These are phyloP conservation scores for Trichoderma sp. DNA, from an alignment of 2,329 filamentous ascomycete species.

Conservation along the genomic window DNA sequence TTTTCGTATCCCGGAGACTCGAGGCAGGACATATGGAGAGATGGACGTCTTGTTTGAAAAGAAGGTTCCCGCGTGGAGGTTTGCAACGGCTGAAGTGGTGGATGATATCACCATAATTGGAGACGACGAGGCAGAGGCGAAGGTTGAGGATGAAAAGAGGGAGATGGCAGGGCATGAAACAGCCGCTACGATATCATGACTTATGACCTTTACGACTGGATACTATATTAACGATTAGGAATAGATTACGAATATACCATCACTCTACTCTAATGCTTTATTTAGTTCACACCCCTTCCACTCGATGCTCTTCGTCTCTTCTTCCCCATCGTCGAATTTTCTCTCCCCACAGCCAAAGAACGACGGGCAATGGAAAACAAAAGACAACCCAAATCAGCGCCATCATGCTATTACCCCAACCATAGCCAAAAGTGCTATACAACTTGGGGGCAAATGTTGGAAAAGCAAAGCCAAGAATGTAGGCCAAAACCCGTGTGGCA, in stretches of 20 bases:
- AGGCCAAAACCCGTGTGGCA: conserved; percentile 52
- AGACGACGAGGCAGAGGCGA: not conserved
- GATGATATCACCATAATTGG: not conserved
- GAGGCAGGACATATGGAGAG: conserved; percentile 30
- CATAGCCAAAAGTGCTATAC: conserved; percentile 43
- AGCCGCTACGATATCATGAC: not conserved
- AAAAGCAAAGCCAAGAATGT: conserved; percentile 53
- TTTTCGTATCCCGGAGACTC: conserved; percentile 30
- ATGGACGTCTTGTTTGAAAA: conserved; percentile 32
- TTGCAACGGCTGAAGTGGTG: conserved; percentile 29
- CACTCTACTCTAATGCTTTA: not conserved
- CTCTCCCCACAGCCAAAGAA: conserved; percentile 2
- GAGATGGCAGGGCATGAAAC: not conserved
- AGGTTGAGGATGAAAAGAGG: not conserved
- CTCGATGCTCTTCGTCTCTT: not conserved
- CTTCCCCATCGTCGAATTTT: not conserved
- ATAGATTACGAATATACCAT: conserved; percentile 1
- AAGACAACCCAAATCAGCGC: conserved; percentile 48
- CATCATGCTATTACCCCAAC: conserved; percentile 45
- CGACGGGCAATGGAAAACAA: not conserved
- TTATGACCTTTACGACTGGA: not conserved
- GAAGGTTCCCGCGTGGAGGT: conserved; percentile 26
- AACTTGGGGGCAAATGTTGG: conserved; percentile 51
- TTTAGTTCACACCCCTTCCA: not conserved
- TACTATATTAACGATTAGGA: not conserved